A percentile compares a stretch with the other conserved stretches of the same genome.
Evolutionary conservation across 495 filamentous ascomycete species (phyloP).

Genomic region (Aspergillus sclerotiicarbonarius): DNA sequence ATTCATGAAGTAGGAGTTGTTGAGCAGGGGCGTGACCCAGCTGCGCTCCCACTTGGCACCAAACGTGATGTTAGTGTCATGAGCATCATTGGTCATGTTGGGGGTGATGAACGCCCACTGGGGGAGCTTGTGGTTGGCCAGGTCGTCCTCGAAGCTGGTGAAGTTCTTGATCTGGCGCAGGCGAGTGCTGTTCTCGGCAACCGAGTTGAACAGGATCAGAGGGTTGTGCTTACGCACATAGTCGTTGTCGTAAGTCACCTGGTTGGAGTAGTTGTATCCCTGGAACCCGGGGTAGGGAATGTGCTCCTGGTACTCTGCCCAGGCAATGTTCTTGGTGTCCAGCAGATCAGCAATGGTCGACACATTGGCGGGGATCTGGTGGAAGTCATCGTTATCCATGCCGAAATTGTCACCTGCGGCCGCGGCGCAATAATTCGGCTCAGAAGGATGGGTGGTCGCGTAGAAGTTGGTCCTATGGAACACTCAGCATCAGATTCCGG

Average conservation of each 20-base stretch:
- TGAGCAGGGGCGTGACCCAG: constrained; percentile 62
- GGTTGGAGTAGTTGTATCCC: constrained; percentile 55
- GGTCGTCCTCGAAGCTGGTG: constrained; percentile 59
- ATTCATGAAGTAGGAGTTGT: constrained; percentile 64
- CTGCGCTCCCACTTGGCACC: constrained; percentile 55
- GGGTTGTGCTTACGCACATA: constrained; percentile 84
- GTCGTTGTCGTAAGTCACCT: constrained; percentile 51
- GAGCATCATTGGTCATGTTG: constrained; percentile 73
- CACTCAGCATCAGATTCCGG: neutral
- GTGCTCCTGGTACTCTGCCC: constrained; percentile 70
- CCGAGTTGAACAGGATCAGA: constrained; percentile 56
- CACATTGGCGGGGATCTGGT: constrained; percentile 55
- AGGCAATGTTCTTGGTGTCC: constrained; percentile 64
- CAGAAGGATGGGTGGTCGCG: constrained; percentile 62
- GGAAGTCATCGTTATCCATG: constrained; percentile 65
- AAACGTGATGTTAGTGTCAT: constrained; percentile 64
- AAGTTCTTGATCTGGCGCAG: constrained; percentile 66
- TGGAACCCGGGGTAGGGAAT: constrained; percentile 67
- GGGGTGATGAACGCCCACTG: constrained; percentile 77
- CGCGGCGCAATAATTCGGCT: constrained; percentile 69
- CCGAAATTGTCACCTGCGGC: constrained; percentile 66
- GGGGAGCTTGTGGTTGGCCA: constrained; percentile 56
- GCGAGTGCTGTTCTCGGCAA: constrained; percentile 53
- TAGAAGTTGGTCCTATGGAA: constrained; percentile 54
- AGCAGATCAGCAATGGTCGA: constrained; percentile 69